phyloP scores from a whole-genome alignment of 306 rosid genomes.

The Gynostemma pentaphyllum region DNA sequence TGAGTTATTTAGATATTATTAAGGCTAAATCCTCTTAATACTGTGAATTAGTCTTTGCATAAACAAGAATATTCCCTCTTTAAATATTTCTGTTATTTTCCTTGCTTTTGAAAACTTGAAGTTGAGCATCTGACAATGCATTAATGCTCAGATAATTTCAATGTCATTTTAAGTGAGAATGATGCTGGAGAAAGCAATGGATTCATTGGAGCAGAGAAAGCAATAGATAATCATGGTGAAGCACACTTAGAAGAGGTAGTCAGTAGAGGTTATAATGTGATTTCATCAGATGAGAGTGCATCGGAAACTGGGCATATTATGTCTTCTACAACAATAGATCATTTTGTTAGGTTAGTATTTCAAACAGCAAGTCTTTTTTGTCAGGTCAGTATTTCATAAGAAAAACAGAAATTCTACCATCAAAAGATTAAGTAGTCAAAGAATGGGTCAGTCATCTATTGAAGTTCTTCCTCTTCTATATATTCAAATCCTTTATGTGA shows the following conservation, averaged over 20 bases:
- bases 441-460: no score
- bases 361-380: background rate
- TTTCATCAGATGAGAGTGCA: constrained; percentile 19
- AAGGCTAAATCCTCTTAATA: background rate
- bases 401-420: no score
- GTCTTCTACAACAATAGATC: constrained; percentile 18
- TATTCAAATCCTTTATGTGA: background rate
- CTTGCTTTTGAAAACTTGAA: constrained; percentile 14
- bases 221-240: constrained; percentile 2
- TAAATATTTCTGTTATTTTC: background rate
- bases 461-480: no score
- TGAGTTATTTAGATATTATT: background rate
- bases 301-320: constrained; percentile 22
- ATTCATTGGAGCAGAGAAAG: constrained; percentile 18
- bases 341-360: constrained; percentile 35
- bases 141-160: constrained; percentile 33
- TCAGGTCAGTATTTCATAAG: no score
- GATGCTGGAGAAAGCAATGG: constrained; percentile 25
- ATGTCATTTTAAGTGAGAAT: constrained; percentile 19
- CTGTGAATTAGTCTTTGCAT: background rate
- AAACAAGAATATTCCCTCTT: background rate
- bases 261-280: constrained; percentile 19
- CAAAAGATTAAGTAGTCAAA: no score
- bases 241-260: constrained; percentile 16
- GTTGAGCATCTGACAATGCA: constrained; percentile 19